Percentiles rank a stretch among this genome's conserved stretches.
These are phyloP conservation scores for Calonectria naviculata DNA, from an alignment of 2,329 filamentous ascomycete genomes.

Conservation along the genomic window DNA sequence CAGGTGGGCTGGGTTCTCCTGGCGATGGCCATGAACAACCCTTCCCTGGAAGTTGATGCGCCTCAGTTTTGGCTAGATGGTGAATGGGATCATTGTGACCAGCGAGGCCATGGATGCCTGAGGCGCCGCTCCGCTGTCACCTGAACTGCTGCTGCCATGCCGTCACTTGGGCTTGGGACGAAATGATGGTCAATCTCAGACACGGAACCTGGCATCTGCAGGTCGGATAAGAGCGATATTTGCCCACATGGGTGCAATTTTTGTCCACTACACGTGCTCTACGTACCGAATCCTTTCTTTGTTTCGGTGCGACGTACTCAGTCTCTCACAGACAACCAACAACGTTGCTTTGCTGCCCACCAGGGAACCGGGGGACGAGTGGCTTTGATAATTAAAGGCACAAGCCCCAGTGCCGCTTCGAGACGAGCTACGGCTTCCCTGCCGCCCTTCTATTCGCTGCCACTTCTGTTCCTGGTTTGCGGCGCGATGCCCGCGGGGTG, in stretches of 20 bases:
- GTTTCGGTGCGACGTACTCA: neutral
- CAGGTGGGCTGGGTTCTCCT: neutral
- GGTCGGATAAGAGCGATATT: neutral
- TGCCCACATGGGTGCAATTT: constrained; percentile 1
- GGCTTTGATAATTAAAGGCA: constrained; percentile 42
- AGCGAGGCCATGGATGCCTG: neutral
- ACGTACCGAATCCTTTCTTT: neutral
- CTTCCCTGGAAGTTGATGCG: neutral
- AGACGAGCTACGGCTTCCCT: constrained; percentile 40
- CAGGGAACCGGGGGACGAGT: constrained; percentile 17
- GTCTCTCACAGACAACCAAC: constrained; percentile 12
- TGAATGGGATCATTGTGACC: neutral
- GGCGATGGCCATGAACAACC: neutral
- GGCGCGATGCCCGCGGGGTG: constrained; percentile 40
- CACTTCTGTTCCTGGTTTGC: constrained; percentile 40
- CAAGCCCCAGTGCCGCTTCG: constrained; percentile 36
- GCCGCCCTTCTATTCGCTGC: constrained; percentile 32
- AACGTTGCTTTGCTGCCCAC: constrained; percentile 8
- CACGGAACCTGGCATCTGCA: constrained; percentile 4
- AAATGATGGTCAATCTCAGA: constrained; percentile 5
- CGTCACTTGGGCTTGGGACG: neutral
- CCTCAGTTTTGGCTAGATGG: constrained; percentile 7
- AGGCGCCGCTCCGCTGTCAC: neutral
- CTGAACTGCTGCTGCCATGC: neutral
- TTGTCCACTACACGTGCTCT: neutral